phyloP scores from a whole-genome alignment of 1,139 yeast species.

The Debaryomyces subglobosus region DNA sequence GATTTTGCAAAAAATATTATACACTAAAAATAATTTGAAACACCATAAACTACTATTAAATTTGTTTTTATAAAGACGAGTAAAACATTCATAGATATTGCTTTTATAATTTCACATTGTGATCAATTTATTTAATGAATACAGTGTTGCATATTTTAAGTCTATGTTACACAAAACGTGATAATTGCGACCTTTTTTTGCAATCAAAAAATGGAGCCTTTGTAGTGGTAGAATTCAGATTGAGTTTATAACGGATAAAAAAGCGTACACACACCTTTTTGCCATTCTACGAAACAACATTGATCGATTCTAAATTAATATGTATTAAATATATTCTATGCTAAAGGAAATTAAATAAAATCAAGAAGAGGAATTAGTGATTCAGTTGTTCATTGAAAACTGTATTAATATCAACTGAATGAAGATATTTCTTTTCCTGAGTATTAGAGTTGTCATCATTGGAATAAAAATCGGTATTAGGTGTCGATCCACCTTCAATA shows the following conservation, averaged over 20 bases:
- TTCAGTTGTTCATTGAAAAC: not conserved
- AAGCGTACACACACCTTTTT: too few species aligned
- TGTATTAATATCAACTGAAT: slow-evolving; percentile 1
- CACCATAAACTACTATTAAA: too few species aligned
- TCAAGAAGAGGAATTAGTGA: not conserved
- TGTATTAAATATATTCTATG: not conserved
- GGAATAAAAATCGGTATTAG: slow-evolving; percentile 38
- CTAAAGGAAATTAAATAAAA: not conserved
- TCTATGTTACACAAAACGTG: not conserved
- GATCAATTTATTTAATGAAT: not conserved
- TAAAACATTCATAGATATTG: not conserved
- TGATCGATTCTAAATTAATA: not conserved
- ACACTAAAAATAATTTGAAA: not conserved
- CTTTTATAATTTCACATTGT: not conserved
- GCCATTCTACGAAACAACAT: too few species aligned
- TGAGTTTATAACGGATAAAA: not conserved
- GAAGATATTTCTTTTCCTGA: slow-evolving; percentile 3
- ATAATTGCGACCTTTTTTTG: slow-evolving; percentile 5
- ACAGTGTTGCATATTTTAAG: not conserved
- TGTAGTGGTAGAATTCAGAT: too few species aligned
- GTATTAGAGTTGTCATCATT: slow-evolving; percentile 25
- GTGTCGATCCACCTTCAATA: slow-evolving; percentile 31
- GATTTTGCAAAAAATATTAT: too few species aligned
- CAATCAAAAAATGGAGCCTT: slow-evolving; percentile 10
- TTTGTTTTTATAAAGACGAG: too few species aligned